Percentiles rank a stretch among this genome's conserved stretches.
These are phyloP conservation scores for Trichoderma harzianum DNA, from an alignment of 2,329 filamentous ascomycete species.

Conservation along the genomic window DNA sequence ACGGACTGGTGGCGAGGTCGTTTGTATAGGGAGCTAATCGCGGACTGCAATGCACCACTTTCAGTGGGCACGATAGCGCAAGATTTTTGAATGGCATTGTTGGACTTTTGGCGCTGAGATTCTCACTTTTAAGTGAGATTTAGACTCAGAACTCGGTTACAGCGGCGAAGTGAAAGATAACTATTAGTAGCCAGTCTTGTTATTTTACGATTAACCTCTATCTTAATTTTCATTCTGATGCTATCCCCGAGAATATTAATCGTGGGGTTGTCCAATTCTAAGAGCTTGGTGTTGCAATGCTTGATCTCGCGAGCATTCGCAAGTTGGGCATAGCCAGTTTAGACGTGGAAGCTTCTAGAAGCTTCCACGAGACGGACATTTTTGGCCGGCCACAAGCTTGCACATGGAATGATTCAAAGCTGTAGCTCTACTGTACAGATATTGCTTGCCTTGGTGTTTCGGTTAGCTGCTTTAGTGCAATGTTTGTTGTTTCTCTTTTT, in stretches of 20 bases:
- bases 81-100: neutral
- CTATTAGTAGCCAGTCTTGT: neutral
- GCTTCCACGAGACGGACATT: conserved; percentile 24
- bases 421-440: neutral
- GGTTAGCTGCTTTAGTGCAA: neutral
- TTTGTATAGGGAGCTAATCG: neutral
- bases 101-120: neutral
- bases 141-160: neutral
- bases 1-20: neutral
- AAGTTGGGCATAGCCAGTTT: neutral
- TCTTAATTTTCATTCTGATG: neutral
- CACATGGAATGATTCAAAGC: neutral
- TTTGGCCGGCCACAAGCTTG: neutral
- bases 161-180: neutral
- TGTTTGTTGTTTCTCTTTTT: neutral
- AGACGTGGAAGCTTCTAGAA: conserved; percentile 33
- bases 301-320: neutral
- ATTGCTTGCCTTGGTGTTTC: neutral
- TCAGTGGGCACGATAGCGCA: neutral
- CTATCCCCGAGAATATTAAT: neutral
- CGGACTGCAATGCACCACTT: neutral
- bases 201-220: neutral
- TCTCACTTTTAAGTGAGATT: neutral
- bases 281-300: neutral
- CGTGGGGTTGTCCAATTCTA: neutral